These are phyloP conservation scores for Fusarium proliferatum DNA, from an alignment of 2,329 filamentous ascomycete genomes.

Conservation along the genomic window DNA sequence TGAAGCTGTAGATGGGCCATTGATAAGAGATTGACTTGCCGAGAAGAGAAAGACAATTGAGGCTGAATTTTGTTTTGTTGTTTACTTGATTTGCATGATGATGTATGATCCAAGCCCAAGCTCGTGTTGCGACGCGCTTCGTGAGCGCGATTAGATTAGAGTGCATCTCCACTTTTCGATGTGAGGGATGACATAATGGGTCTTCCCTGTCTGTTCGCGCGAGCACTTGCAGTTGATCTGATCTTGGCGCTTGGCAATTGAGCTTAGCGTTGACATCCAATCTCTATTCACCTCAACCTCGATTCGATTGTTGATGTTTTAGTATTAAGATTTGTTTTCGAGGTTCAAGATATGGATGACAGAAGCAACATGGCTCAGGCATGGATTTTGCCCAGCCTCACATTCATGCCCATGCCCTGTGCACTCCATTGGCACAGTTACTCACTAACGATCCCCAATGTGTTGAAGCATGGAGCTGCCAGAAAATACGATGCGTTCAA, in stretches of 20 bases:
- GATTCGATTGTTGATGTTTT: neutral
- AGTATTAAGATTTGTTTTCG: neutral
- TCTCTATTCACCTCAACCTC: neutral
- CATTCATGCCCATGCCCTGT: neutral
- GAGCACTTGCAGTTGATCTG: slow-evolving; percentile 28
- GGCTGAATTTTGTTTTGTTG: slow-evolving; percentile 20
- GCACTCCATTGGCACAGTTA: neutral
- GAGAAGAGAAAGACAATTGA: neutral
- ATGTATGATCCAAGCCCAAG: neutral
- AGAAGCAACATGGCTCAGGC: neutral
- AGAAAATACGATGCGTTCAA: slow-evolving; percentile 8
- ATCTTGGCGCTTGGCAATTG: slow-evolving; percentile 18
- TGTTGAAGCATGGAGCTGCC: neutral
- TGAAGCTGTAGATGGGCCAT: neutral
- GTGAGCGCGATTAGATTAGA: slow-evolving; percentile 8
- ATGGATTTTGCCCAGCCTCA: neutral
- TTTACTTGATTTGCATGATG: slow-evolving; percentile 21
- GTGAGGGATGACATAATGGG: slow-evolving; percentile 10
- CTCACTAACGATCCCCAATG: neutral
- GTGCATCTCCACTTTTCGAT: neutral
- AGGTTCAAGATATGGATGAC: neutral
- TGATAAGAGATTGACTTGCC: neutral
- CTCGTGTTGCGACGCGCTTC: slow-evolving; percentile 13
- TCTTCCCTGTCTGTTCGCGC: neutral
- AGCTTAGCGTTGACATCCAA: slow-evolving; percentile 15